Evolutionary conservation across 2,329 filamentous ascomycete species (phyloP), one percentile per base, ranked within the genome.

Genomic region (Coniosporium uncinatum): DNA sequence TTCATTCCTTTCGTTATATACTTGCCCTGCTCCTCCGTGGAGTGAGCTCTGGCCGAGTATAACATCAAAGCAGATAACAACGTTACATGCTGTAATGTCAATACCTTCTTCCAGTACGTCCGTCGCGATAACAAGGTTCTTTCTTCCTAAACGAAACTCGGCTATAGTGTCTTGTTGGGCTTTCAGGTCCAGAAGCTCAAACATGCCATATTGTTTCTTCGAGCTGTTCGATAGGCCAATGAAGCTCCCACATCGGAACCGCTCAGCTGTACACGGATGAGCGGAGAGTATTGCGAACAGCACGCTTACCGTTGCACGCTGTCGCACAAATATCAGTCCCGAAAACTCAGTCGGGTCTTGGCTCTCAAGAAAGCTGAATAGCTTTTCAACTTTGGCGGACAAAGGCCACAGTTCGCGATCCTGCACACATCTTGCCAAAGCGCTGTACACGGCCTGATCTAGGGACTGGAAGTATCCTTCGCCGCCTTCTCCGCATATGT

Each of bases 41-140:
- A n/a, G n/a, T n/a, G n/a, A n/a, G n/a, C n/a, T n/a, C n/a, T n/a
- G n/a, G n/a, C n/a, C n/a, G n/a, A n/a, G 66, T 0, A 79, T 79
- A 20, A 66, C 65, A 47, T 83, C 75, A 52, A 79, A 85, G 47
- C 78, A 82, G 13, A 85, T 67, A 1, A 85, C 80, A 18, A 81
- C 51, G 50, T 81, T 78, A 49, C 81, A 85, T 3, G 74, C 73
- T n/a, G 74, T 71, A 2, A 81, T 62, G 49, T 81, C 78, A 22
- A 82, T 75, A 0, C 78, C 77, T 57, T 81, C 78, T 55, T 81
- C 76, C 2, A 80, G 61, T 1, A 79, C 76, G 40, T 68, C 73
- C 0, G 78, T 81, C 0, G 74, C 64, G 16, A 82, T 55, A 27
- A 81, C 70, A n/a, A 81, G 50, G 43, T 80, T 80, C 8, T 8